A percentile compares a stretch with the other conserved stretches of the same genome.
These are phyloP conservation scores for Fragaria iinumae DNA, from an alignment of 306 rosid genomes.

Conservation along the genomic window DNA sequence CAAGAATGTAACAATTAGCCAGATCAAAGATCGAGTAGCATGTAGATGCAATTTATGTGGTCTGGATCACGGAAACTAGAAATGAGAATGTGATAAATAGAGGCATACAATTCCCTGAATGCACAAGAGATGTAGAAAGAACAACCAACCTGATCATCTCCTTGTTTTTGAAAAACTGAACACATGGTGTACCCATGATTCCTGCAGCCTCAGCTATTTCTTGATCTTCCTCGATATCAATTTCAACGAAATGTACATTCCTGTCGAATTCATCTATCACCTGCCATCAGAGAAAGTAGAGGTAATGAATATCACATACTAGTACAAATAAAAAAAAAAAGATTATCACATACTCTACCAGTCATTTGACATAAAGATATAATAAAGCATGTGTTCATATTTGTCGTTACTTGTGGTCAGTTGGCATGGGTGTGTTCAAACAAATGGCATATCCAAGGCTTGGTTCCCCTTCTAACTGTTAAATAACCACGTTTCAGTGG, in stretches of 20 bases:
- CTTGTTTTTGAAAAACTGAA: constrained; percentile 92
- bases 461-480: background rate
- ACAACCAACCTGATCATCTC: constrained; percentile 71
- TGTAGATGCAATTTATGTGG: background rate
- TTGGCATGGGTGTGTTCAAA: background rate
- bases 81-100: background rate
- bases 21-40: constrained; percentile 12
- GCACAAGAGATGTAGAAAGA: background rate
- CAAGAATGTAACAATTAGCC: constrained; percentile 10
- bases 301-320: background rate
- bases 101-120: background rate
- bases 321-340: background rate
- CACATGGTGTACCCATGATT: constrained; percentile 98
- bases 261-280: constrained; percentile 87
- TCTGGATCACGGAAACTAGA: background rate
- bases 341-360: background rate
- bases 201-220: constrained; percentile 97
- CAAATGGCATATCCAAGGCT: constrained; percentile 3
- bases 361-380: constrained; percentile 7
- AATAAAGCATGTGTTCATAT: background rate
- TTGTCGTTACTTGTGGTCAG: no score
- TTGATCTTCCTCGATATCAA: constrained; percentile 95
- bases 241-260: constrained; percentile 89
- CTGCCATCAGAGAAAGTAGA: constrained; percentile 38
- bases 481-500: background rate